Base-by-base conservation (phyloP, 2,329 filamentous ascomycete species). In the Beauveria pseudobassiana region DNA sequence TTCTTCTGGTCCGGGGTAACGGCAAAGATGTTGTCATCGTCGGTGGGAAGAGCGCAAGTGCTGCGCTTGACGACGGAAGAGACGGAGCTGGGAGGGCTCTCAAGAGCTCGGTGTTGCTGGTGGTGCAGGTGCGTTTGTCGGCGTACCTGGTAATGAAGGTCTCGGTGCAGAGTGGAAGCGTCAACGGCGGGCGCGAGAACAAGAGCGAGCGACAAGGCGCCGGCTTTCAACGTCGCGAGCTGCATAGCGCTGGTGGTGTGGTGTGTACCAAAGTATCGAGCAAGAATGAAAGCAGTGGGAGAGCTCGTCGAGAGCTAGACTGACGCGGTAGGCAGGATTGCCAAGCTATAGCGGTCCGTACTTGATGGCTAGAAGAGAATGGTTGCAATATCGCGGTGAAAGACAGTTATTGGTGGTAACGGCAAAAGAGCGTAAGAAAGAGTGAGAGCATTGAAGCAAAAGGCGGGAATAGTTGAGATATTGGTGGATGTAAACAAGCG, bases 1-100 rank as follows among this genome's bases (percentile, higher is more conserved):
- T 93, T 93, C 71, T 76, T 70, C 49, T 73, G 71, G 58, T 77
- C 77, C 5, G 88, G 88, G 10, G 88, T 89, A 58, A 93, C 80
- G 16, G 83, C 73, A 50, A 91, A 83, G 69, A 93, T 75, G 59
- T 88, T 87, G 34, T 83, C 80, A 69, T 88, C 80, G 40, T 78
- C 76, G 12, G 67, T 70, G 24, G 90, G 89, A 68, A 93, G 89
- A 60, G 78, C 69, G 74, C 90, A 93, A 62, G 78, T 70, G 42
- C 77, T 76, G 66, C 84, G 80, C 74, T 85, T 86, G 67, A 80
- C 75, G 34, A 85, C 63, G 58, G 69, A 65, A 62, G 65, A 63
- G 42, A 38, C 43, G 30, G 66, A 59, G 65, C 54, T 52, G n/a
- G 56, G 43, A 14, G 63, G 59, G 46, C 45, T 62, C 55, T 66